These are phyloP conservation scores for Cucurbita ficifolia DNA, from an alignment of 306 rosid species.

Conservation along the genomic window DNA sequence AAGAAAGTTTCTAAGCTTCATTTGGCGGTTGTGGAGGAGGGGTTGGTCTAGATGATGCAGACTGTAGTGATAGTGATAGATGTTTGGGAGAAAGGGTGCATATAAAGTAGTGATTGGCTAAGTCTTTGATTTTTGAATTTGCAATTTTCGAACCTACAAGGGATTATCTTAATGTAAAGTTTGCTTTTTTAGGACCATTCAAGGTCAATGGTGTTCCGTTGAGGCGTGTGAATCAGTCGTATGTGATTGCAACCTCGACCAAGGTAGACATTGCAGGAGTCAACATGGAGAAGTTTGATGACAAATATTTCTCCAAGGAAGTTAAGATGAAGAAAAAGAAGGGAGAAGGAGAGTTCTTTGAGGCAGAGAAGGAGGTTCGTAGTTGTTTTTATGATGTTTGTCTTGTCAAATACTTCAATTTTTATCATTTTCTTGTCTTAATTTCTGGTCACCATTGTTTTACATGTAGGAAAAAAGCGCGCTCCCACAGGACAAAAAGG, in stretches of 20 bases:
- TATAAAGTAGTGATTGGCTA: not conserved
- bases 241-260: slow-evolving; percentile 56
- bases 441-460: not conserved
- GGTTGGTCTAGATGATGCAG: too few relatives aligned
- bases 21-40: too few relatives aligned
- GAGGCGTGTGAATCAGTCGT: slow-evolving; percentile 62
- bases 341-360: slow-evolving; percentile 57
- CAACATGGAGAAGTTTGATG: slow-evolving; percentile 32
- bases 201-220: slow-evolving; percentile 66
- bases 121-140: too few relatives aligned
- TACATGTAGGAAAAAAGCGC: slow-evolving; percentile 42
- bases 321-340: slow-evolving; percentile 36
- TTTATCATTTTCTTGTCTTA: not conserved
- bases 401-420: not conserved
- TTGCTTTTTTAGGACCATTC: slow-evolving; percentile 33
- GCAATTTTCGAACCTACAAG: too few relatives aligned
- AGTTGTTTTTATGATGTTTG: not conserved
- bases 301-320: slow-evolving; percentile 51
- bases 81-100: not conserved
- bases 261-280: slow-evolving; percentile 49
- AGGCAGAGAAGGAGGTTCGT: slow-evolving; percentile 49
- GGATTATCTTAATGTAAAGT: not conserved
- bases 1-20: too few relatives aligned
- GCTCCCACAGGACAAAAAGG: slow-evolving; percentile 65
- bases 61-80: too few relatives aligned